Evolutionary conservation across 1,284 basidiomycete genomes (phyloP).

Genomic region (Porogramme epimiltina): DNA sequence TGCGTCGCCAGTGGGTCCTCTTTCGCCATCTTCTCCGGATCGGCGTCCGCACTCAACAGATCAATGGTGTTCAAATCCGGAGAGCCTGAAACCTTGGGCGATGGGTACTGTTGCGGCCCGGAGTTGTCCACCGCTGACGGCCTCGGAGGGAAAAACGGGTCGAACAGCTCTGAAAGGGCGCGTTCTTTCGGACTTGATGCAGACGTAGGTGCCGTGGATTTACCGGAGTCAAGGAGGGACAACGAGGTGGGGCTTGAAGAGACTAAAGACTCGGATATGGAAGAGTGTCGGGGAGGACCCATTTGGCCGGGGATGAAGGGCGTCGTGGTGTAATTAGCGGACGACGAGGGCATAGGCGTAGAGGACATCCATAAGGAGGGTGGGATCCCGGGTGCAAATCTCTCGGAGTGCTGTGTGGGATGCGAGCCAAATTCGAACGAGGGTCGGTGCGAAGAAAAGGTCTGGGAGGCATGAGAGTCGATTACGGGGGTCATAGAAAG

Average conservation of each 20-base stretch:
- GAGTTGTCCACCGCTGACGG: constrained; percentile 42
- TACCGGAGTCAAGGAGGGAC: constrained; percentile 26
- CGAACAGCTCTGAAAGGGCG: constrained; percentile 72
- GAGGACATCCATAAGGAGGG: constrained; percentile 84
- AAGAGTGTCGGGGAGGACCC: constrained; percentile 28
- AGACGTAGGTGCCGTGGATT: constrained; percentile 33
- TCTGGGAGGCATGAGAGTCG: constrained; percentile 21
- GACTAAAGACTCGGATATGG: constrained; percentile 25
- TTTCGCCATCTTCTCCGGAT: constrained; percentile 68
- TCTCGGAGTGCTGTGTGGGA: constrained; percentile 41
- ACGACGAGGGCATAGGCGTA: constrained; percentile 48
- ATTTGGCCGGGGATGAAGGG: constrained; percentile 35
- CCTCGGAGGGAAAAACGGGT: constrained; percentile 56
- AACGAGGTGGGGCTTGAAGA: constrained; percentile 32
- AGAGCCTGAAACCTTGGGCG: constrained; percentile 65
- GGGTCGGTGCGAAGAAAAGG: constrained; percentile 17
- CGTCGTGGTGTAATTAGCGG: constrained; percentile 37
- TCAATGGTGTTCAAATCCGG: constrained; percentile 55
- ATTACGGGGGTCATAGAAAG: constrained; percentile 16
- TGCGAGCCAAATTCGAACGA: constrained; percentile 18
- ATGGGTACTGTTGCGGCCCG: constrained; percentile 55
- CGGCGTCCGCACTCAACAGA: constrained; percentile 42
- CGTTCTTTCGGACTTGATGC: constrained; percentile 36
- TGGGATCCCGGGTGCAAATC: constrained; percentile 55
- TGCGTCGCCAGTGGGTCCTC: constrained; percentile 93